Conservation (phyloP, 2,329 filamentous ascomycete genomes). For the Claviceps pazoutovae region DNA sequence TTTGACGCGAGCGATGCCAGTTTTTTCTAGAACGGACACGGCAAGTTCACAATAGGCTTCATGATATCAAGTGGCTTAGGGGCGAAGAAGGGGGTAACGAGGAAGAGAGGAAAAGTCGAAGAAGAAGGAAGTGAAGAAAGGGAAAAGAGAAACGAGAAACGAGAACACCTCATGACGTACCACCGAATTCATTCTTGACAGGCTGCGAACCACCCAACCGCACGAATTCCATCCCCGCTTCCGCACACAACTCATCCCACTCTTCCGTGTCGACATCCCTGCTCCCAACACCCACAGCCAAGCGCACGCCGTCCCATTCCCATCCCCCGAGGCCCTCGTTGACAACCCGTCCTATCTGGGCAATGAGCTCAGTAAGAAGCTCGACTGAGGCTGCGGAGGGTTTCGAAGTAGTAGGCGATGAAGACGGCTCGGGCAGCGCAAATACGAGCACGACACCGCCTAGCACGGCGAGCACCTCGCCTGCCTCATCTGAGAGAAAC, state of each 20-base stretch:
- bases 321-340: constrained; percentile 44
- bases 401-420: not conserved
- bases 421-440: constrained; percentile 10
- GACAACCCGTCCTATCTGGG: constrained; percentile 39
- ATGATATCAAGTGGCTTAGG: too few relatives aligned
- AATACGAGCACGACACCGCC: constrained; percentile 41
- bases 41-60: too few relatives aligned
- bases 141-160: not conserved
- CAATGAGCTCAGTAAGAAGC: constrained; percentile 27
- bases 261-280: constrained; percentile 34
- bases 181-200: constrained; percentile 43
- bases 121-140: not conserved
- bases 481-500: constrained; percentile 47
- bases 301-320: constrained; percentile 49
- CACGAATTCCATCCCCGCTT: constrained; percentile 49
- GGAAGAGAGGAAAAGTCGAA: not conserved
- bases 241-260: constrained; percentile 47
- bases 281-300: constrained; percentile 43
- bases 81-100: not conserved
- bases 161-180: constrained; percentile 20
- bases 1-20: constrained; percentile 41
- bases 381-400: constrained; percentile 8
- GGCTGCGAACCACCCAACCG: constrained; percentile 29
- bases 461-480: constrained; percentile 46
- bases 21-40: constrained; percentile 31